Base-by-base conservation (phyloP, 177 flowering plant genomes). In the Tripterygium wilfordii region DNA sequence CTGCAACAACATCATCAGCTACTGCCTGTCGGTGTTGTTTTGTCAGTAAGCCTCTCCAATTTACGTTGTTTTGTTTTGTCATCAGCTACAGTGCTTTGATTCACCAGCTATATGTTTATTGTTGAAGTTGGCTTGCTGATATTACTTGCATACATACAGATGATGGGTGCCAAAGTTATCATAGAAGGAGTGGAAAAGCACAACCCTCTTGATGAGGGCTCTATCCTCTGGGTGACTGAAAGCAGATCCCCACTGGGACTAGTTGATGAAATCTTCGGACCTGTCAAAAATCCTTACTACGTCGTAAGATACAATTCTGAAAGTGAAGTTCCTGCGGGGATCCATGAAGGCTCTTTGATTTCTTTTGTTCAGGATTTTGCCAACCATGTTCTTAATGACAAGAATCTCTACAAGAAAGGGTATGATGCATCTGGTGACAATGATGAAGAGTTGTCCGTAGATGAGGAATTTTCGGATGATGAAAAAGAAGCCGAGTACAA, bases 221-320 rank as follows among this genome's bases (percentile, higher is more conserved):
- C 97, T n/a, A 82, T 90, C 22, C 83, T 94, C 18, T 94, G 99
- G 97, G 67, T 90, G 52, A 73, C 96, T 8, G 88, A 78, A 47
- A 65, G 54, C 31, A 67, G 92, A 56, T 46, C 47, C 17, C 87
- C 95, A 24, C 43, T 94, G 46, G 99, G 99, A 10, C 26, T 72
- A 22, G 74, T 94, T 6, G 97, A 87, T 74, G 99, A 87, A 65
- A 80, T 88, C 25, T 85, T 94, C 68, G 99, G 95, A 39, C 99
- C 99, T 40, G 96, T 90, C 26, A 85, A 80, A 53, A 78, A 75
- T 53, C 99, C 96, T 1, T 90, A 76, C 62, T 94, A 94, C 40
- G 54, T 80, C 24, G 85, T 94, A 16, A 70, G 99, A 52, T 90
- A 76, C 77, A 85, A 94, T 53, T 79, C 88, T 22, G 83, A 79